Base-by-base conservation (phyloP, 306 rosid genomes). In the Vachellia pachyceras region DNA sequence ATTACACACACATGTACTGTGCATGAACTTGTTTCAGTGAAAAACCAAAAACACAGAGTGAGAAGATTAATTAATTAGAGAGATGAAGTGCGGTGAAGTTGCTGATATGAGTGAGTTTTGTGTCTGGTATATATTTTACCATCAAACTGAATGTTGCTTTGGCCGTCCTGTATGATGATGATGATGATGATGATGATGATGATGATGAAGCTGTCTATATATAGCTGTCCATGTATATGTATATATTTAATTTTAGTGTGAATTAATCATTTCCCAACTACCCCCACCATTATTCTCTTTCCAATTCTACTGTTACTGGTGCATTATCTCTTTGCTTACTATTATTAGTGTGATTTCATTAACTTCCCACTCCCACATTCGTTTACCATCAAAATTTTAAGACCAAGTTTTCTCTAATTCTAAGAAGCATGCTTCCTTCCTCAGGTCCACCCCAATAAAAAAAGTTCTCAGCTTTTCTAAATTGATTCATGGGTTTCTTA, bases 231-330 rank as follows among this genome's bases (percentile, higher is more conserved):
- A 0, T 7, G 7, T 7, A 5, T 6, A 40, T 6, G 2, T 7
- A 40, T 7, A 40, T 40, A 42, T 42, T 8, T 42, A 42, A 42
- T 42, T 41, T 42, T 42, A 80, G 81, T 50, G 75, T 84, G 67
- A 58, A 73, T 86, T 86, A 83, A 86, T 86, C 82, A 74, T 81
- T 80, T 86, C 74, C 13, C 89, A 86, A 73, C 89, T 20, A 83
- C 83, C 79, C 83, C 77, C 82, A 45, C 65, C 83, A 83, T 83
- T 74, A 86, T 80, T 80, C 55, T 42, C 49, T 60, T 86, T 10
- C 76, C 66, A 57, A 67, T 77, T 86, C 77, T 37, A 22, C 20
- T 54, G 68, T 39, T 42, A 68, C 77, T 55, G 66, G 72, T 77
- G 15, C 79, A 77, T 86, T 83, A 68, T 80, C 83, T 72, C 83